Base-by-base conservation (phyloP, 306 rosid genomes). In the Canavalia gladiata region DNA sequence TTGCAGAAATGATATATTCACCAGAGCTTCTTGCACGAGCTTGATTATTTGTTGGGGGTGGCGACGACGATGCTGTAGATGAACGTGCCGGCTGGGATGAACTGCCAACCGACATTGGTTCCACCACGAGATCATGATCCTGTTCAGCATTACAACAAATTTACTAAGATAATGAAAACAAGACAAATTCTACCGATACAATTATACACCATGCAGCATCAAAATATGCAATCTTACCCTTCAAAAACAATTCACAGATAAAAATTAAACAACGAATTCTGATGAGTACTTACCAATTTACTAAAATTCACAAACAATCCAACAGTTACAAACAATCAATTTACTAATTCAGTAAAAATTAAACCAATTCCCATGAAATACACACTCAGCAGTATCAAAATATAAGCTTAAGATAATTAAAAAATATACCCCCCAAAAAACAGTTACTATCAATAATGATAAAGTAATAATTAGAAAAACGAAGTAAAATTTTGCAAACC, bases 101-200 rank as follows among this genome's bases (percentile, higher is more conserved):
- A 83, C 91, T 76, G 63, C 84, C 25, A 47, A 89, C 2, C 35
- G 96, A 86, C 92, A 93, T 89, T 33, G 91, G 81, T 67, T 93
- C 98, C 31, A 93, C 98, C 70, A 88, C 80, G n/a, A 96, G 90
- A 60, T 88, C 98, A 46, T 92, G 86, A 86, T 96, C 98, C 99
- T 96, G 91, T 42, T 35, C 45, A 59, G 46, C 55, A 77, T 76
- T n/a, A 63, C 42, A 30, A 80, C 18, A 74, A 68, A 41, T 75
- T 74, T 2, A 74, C 51, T 18, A 43, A 33, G 59, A 52, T 12
- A 78, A 60, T 63, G 8, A 52, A 62, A 49, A 55, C 49, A 56
- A 7, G 33, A 68, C 13, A 81, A 25, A 65, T 9, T 55, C 45
- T 54, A 72, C 1, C 0, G n/a, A 45, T 66, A 75, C 46, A 80